Evolutionary conservation across 768 basidiomycete genomes (phyloP), one percentile per base, ranked within the genome.

Genomic region (Tephrocybe rancida): DNA sequence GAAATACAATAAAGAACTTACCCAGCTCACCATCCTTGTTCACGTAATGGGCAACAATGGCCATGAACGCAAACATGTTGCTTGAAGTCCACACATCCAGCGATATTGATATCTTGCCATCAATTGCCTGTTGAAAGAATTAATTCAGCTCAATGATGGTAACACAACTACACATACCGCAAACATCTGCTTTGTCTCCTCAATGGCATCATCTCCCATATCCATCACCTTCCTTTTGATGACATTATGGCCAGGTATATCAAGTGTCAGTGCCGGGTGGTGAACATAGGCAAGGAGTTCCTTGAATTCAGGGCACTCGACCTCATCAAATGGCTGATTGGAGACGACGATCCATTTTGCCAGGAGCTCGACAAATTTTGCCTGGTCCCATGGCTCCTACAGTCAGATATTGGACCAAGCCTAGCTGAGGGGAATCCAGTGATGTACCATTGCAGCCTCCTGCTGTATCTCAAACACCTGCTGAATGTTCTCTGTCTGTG

Each of bases 11-110:
- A 27, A 22, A 29, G 22, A 34, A 49, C 54, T n/a, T 48, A 61
- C 66, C 57, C n/a, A 64, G 58, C 19, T 57, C 35, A 8, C 63
- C 59, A 21, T 61, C 48, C 43, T 64, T 65, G 10, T 48, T 58
- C 11, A 65, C 39, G 19, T 59, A 65, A 38, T 67, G 64, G 3
- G 57, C 60, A 24, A 67, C 56, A 41, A 67, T 64, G 0, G 64
- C 66, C 10, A 65, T 29, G 25, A 67, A 67, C 2, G 63, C 64
- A 52, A 60, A 57, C 14, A 53, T 51, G 30, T 67, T 67, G 39
- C 59, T 64, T n/a, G 64, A 67, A n/a, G 64, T 64, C 64, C 66
- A 67, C 11, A 54, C 58, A 45, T 67, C 61, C 14, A 67, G 56
- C 1, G 57, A 65, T 13, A 65, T 49, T 6, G 42, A 37, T 21